Conservation (phyloP, 1,139 yeast genomes). For the Yamadazyma atmosphaerica region DNA sequence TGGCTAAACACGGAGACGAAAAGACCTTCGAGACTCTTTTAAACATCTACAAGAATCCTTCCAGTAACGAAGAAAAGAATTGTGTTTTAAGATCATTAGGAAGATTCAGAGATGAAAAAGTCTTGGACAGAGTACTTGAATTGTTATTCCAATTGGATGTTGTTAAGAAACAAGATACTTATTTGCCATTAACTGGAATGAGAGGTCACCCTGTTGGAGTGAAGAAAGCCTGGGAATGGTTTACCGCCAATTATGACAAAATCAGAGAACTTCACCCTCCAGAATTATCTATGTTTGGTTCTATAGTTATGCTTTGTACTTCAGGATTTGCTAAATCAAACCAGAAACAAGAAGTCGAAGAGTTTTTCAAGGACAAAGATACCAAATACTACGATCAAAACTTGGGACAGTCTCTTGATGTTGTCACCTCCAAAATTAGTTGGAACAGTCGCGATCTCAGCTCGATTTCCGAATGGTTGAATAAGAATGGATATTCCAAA, state of each 20-base stretch:
- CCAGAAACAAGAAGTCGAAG: constrained; percentile 56
- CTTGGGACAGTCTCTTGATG: constrained; percentile 70
- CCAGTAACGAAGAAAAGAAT: constrained; percentile 70
- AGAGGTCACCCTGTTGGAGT: constrained; percentile 63
- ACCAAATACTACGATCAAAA: constrained; percentile 75
- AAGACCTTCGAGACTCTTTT: constrained; percentile 64
- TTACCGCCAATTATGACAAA: constrained; percentile 70
- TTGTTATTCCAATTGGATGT: constrained; percentile 66
- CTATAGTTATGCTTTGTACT: constrained; percentile 62
- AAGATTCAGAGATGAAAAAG: constrained; percentile 55
- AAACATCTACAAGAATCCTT: constrained; percentile 64
- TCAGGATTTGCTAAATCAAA: constrained; percentile 65
- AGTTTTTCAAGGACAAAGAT: constrained; percentile 60
- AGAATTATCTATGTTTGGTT: constrained; percentile 75
- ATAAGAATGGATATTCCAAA: constrained; percentile 42
- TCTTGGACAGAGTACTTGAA: constrained; percentile 61
- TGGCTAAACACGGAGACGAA: constrained; percentile 66
- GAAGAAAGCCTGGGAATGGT: constrained; percentile 74
- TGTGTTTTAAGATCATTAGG: constrained; percentile 79
- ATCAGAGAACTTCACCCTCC: constrained; percentile 71
- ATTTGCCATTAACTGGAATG: constrained; percentile 74
- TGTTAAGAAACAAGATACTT: constrained; percentile 79
- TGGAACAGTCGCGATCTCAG: constrained; percentile 68
- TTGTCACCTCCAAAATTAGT: constrained; percentile 57
- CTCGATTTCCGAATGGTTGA: constrained; percentile 55